Percentiles rank a stretch among this genome's conserved stretches.
phyloP scores from a whole-genome alignment of 2,329 filamentous ascomycete species.

The Colletotrichum truncatum region DNA sequence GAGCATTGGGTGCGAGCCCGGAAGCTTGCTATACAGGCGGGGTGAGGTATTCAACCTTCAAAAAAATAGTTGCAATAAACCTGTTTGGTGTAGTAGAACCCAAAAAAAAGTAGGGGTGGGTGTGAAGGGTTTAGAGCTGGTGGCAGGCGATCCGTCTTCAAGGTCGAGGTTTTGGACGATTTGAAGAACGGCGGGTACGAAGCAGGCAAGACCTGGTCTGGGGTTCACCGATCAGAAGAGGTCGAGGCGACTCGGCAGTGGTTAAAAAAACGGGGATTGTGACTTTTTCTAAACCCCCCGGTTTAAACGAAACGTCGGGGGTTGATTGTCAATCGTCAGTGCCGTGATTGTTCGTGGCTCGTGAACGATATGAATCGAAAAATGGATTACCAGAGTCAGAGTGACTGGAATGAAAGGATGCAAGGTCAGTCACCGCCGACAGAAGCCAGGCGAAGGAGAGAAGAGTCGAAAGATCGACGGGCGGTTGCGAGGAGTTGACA shows the following conservation, averaged over 20 bases:
- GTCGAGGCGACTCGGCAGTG: slow-evolving; percentile 17
- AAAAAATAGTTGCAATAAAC: neutral
- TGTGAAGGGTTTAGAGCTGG: neutral
- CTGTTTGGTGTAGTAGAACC: neutral
- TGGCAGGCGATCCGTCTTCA: slow-evolving; percentile 15
- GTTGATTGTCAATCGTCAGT: neutral
- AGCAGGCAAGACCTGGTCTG: slow-evolving; percentile 24
- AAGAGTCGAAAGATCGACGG: slow-evolving; percentile 6
- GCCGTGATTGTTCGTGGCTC: neutral
- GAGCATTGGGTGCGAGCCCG: slow-evolving; percentile 31
- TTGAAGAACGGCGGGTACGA: slow-evolving; percentile 21
- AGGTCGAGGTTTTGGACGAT: slow-evolving; percentile 18
- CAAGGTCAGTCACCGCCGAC: neutral
- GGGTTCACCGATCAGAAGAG: slow-evolving; percentile 25
- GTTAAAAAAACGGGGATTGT: slow-evolving; percentile 14
- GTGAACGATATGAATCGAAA: neutral
- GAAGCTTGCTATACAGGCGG: slow-evolving; percentile 3
- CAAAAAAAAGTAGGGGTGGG: slow-evolving; percentile 4
- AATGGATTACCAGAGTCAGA: neutral
- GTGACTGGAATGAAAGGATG: neutral
- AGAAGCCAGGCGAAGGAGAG: neutral
- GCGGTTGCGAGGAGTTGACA: slow-evolving; percentile 18
- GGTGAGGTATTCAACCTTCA: neutral
- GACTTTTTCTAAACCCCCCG: neutral
- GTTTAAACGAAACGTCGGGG: neutral